Evolutionary conservation across 768 basidiomycete species (phyloP).

Genomic region (Pleurotus tuber-regium): DNA sequence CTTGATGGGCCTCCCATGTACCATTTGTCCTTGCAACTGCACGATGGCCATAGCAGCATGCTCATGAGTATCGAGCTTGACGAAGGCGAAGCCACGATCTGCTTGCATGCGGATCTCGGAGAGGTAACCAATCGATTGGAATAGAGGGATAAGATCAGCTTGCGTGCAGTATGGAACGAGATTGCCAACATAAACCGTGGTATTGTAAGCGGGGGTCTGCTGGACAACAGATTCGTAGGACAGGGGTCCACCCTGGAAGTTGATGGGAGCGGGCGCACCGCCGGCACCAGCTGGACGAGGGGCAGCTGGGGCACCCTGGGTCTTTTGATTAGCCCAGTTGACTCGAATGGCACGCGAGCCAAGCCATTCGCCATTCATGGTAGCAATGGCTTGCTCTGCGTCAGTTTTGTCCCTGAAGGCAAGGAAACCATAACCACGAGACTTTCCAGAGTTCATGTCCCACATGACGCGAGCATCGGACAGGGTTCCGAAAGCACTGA

Average conservation of each 20-base stretch:
- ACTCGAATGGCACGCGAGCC: constrained; percentile 98
- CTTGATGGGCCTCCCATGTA: constrained; percentile 96
- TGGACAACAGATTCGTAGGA: constrained; percentile 91
- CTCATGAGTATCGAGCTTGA: constrained; percentile 98
- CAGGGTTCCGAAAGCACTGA: constrained; percentile 94
- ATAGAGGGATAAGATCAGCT: constrained; percentile 95
- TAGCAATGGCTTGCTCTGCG: constrained; percentile 97
- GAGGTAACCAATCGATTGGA: constrained; percentile 98
- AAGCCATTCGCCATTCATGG: constrained; percentile 99
- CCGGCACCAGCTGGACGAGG: constrained; percentile 46
- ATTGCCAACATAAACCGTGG: constrained; percentile 98
- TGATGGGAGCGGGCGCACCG: constrained; percentile 83
- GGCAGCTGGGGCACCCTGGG: constrained; percentile 62
- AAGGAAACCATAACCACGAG: constrained; percentile 96
- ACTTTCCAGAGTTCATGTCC: constrained; percentile 99
- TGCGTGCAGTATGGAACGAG: constrained; percentile 97
- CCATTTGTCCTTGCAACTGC: constrained; percentile 94
- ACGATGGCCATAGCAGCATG: constrained; percentile 98
- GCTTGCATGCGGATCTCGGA: constrained; percentile 99
- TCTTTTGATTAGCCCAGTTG: constrained; percentile 99
- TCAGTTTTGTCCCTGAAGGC: constrained; percentile 99
- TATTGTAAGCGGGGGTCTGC: constrained; percentile 92
- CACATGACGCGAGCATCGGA: constrained; percentile 99
- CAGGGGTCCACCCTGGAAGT: constrained; percentile 85
- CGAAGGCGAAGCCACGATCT: constrained; percentile 97